Percentiles rank a stretch among this genome's conserved stretches.
These are phyloP conservation scores for Colletotrichum horii DNA, from an alignment of 2,329 filamentous ascomycete species.

Conservation along the genomic window DNA sequence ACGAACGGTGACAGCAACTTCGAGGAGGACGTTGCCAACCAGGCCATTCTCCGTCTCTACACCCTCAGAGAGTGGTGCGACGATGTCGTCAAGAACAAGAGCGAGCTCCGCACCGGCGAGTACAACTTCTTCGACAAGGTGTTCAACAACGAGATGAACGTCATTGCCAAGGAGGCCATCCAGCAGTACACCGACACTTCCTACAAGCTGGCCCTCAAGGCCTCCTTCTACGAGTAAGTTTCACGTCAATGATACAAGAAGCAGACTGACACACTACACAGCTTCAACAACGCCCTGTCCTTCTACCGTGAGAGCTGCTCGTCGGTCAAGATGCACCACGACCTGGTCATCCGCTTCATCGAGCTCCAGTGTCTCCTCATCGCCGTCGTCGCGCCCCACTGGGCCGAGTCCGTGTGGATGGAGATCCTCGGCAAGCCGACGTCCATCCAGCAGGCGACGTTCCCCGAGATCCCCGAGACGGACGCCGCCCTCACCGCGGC, in stretches of 20 bases:
- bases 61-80: constrained; percentile 81
- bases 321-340: constrained; percentile 85
- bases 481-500: constrained; percentile 76
- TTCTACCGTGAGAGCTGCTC: constrained; percentile 87
- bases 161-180: constrained; percentile 77
- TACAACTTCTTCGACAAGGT: constrained; percentile 86
- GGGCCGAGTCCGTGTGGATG: constrained; percentile 92
- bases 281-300: constrained; percentile 82
- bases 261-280: neutral
- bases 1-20: constrained; percentile 97
- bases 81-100: constrained; percentile 75
- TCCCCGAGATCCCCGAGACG: constrained; percentile 71
- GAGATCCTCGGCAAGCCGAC: constrained; percentile 81
- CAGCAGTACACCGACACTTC: constrained; percentile 65
- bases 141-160: constrained; percentile 93
- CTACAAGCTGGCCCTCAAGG: constrained; percentile 79
- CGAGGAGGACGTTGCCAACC: constrained; percentile 92
- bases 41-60: constrained; percentile 84
- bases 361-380: constrained; percentile 86
- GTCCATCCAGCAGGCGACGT: constrained; percentile 81
- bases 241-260: neutral
- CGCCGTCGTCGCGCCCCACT: constrained; percentile 87
- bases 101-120: constrained; percentile 75
- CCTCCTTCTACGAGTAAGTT: constrained; percentile 76
- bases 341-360: constrained; percentile 79